Base-by-base conservation (phyloP, 805 yeast species). In the Clavispora asparagi region DNA sequence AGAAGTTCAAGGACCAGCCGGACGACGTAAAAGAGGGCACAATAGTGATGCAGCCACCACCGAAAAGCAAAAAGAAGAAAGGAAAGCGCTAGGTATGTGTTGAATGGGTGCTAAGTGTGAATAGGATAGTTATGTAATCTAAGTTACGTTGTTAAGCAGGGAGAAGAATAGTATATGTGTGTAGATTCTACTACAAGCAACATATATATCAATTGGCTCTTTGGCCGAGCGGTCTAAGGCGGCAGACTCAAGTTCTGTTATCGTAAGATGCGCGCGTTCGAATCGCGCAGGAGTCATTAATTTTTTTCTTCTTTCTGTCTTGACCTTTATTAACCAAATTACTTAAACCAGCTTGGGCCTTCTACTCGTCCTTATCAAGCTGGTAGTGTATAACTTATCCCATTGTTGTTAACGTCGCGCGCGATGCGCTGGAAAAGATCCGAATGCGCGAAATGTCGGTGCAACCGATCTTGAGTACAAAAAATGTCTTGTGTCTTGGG, bases 1-100 rank as follows among this genome's bases (percentile, higher is more conserved):
- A 82, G 46, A 86, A 84, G 64, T 77, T 88, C 56, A 79, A 81
- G 55, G 78, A 81, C 57, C 86, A 87, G 19, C 76, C 82, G 3
- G 85, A 84, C 11, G 92, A 84, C 31, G 83, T 85, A 13, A 79
- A 71, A 53, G 83, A 88, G 51, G 96, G 96, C 0, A 78, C 81
- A 4, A 65, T 86, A 0, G 67, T 84, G 0, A 68, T 85, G 30
- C 65, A 63, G 46, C 56, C 53, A 42, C 54, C 51, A 40, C 51
- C 62, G 13, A 48, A 47, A 28, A 43, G 51, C 17, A 45, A 52
- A 11, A 56, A 46, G 40, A 50, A 47, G 30, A 45, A 41, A 25
- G 47, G 45, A 42, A 50, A 50, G 40, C 30, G 33, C 17, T 31
- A 29, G 31, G n/a, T 6, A 13, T 27, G 4, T 2, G 7, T 4